A percentile compares a stretch with the other conserved stretches of the same genome.
These are phyloP conservation scores for Gastrolobium villosum DNA, from an alignment of 306 rosid species.

Conservation along the genomic window DNA sequence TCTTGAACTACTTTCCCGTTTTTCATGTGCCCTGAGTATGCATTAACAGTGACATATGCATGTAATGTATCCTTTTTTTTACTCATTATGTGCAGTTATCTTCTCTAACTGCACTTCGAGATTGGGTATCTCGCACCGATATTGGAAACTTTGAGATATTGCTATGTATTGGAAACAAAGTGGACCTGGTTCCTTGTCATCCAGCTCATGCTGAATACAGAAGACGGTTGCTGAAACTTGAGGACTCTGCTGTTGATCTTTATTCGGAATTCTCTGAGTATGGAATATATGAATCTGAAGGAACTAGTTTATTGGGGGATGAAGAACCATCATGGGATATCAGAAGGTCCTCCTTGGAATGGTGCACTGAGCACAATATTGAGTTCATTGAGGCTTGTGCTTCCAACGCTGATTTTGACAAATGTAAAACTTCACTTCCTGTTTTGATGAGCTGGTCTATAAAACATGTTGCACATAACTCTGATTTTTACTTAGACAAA, in stretches of 20 bases:
- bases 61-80: constrained; percentile 18
- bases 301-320: constrained; percentile 76
- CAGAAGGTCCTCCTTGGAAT: constrained; percentile 72
- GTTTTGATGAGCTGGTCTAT: constrained; percentile 37
- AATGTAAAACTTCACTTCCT: constrained; percentile 61
- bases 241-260: constrained; percentile 57
- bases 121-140: constrained; percentile 75
- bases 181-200: constrained; percentile 80
- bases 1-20: constrained; percentile 24
- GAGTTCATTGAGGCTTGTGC: constrained; percentile 94
- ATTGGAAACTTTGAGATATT: constrained; percentile 77
- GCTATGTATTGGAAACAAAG: constrained; percentile 92
- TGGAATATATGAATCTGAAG: constrained; percentile 88
- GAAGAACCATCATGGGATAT: constrained; percentile 65
- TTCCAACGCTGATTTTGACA: constrained; percentile 81
- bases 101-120: constrained; percentile 68
- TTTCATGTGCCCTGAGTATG: background rate
- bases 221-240: constrained; percentile 65
- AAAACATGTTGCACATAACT: constrained; percentile 13
- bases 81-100: constrained; percentile 64
- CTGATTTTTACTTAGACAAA: constrained; percentile 8
- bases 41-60: background rate
- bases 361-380: constrained; percentile 82
- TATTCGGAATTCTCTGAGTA: constrained; percentile 58
- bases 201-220: constrained; percentile 84